A percentile compares a stretch with the other conserved stretches of the same genome.
phyloP scores from a whole-genome alignment of 2,329 filamentous ascomycete genomes.

The Mycogone perniciosa region DNA sequence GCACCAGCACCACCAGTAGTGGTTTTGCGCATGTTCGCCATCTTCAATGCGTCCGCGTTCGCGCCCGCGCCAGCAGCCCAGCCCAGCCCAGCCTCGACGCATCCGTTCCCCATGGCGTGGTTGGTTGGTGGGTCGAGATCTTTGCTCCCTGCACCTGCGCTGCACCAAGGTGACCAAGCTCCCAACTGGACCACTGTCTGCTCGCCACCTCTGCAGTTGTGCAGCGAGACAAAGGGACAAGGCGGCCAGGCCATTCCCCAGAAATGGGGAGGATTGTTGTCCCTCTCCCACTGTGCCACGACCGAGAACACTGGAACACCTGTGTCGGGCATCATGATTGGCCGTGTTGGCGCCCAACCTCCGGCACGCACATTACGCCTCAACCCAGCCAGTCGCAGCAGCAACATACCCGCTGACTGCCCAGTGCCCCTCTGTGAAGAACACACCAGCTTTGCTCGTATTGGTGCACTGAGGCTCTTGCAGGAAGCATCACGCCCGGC shows the following conservation, averaged over 20 bases:
- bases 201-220: constrained; percentile 1
- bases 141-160: constrained; percentile 1
- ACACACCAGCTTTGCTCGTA: constrained; percentile 4
- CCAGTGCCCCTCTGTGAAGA: constrained; percentile 6
- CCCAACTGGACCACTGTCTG: constrained; percentile 5
- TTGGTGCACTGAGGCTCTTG: constrained; percentile 3
- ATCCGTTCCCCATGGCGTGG: constrained; percentile 7
- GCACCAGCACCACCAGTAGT: too few relatives aligned
- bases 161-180: constrained; percentile 5
- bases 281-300: constrained; percentile 2
- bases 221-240: constrained; percentile 7
- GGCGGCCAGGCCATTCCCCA: neutral
- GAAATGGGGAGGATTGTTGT: constrained; percentile 1
- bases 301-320: constrained; percentile 1
- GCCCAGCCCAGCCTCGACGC: neutral
- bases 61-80: neutral
- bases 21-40: neutral
- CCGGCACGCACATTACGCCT: constrained; percentile 13
- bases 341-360: constrained; percentile 29
- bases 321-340: constrained; percentile 24
- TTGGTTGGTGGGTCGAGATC: constrained; percentile 11
- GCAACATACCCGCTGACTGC: constrained; percentile 10
- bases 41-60: neutral
- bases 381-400: constrained; percentile 6
- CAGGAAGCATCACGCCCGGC: constrained; percentile 8